Evolutionary conservation across 164 flowering plant species (phyloP).

Genomic region (Aristolochia contorta): DNA sequence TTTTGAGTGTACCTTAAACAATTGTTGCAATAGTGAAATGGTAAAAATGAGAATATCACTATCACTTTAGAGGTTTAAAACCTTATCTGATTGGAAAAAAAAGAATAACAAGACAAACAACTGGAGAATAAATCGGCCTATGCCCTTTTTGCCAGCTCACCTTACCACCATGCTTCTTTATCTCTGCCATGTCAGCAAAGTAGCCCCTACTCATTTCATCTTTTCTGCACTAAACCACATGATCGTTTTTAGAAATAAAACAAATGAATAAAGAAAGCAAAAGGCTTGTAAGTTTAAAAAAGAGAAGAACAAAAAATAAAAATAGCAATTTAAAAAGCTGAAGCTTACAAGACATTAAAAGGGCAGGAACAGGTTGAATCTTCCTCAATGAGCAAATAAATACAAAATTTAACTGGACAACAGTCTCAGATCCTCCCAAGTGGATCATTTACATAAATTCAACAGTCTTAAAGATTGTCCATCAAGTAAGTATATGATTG

Average conservation of each 20-base stretch:
- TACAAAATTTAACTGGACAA: no score
- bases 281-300: neutral
- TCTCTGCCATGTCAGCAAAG: constrained; percentile 75
- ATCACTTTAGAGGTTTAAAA: neutral
- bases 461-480: no score
- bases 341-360: no score
- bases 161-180: constrained; percentile 91
- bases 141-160: constrained; percentile 21
- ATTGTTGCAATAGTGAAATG: neutral
- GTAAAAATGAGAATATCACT: neutral
- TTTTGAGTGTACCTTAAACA: no score
- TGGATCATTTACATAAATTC: no score
- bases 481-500: no score
- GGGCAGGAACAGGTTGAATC: no score
- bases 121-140: neutral
- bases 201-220: constrained; percentile 96
- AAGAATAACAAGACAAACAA: neutral
- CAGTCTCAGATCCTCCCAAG: no score
- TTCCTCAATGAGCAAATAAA: no score
- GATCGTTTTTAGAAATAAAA: neutral
- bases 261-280: no score
- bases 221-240: constrained; percentile 51
- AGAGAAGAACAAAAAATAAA: neutral
- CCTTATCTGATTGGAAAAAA: no score
- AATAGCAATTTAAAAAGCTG: no score